Percentiles rank a stretch among this genome's conserved stretches.
These are phyloP conservation scores for Carex arenaria DNA, from an alignment of 202 grass and related monocot genomes.

Conservation along the genomic window DNA sequence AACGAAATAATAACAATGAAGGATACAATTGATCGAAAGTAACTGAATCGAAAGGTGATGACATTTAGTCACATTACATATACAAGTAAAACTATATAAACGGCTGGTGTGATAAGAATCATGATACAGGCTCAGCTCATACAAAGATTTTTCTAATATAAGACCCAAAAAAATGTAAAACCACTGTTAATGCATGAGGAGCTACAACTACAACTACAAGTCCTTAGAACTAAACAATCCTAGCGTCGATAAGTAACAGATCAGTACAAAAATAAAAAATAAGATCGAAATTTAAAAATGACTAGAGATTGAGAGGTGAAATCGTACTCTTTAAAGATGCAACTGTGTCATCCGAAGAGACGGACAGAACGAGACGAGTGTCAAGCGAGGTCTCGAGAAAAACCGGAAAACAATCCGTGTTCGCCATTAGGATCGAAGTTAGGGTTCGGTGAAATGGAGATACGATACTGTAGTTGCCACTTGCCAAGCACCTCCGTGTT, in stretches of 20 bases:
- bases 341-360: slow-evolving; percentile 36
- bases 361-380: slow-evolving; percentile 40
- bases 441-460: neutral
- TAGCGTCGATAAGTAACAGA: neutral
- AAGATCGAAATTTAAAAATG: neutral
- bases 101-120: neutral
- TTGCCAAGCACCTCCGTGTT: neutral
- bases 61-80: neutral
- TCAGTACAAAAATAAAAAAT: neutral
- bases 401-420: slow-evolving; percentile 16
- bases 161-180: neutral
- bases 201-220: neutral
- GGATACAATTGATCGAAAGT: neutral
- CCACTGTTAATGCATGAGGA: neutral
- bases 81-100: neutral
- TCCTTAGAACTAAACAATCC: neutral
- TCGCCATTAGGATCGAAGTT: neutral
- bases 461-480: neutral
- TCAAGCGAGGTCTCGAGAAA: slow-evolving; percentile 56
- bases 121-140: neutral
- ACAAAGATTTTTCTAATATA: neutral
- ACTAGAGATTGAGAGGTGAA: neutral
- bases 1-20: neutral
- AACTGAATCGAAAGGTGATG: neutral
- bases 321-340: slow-evolving; percentile 56